A percentile compares a stretch with the other conserved stretches of the same genome.
Evolutionary conservation across 148 eudicot species (phyloP).

Genomic region (Chenopodium quinoa): DNA sequence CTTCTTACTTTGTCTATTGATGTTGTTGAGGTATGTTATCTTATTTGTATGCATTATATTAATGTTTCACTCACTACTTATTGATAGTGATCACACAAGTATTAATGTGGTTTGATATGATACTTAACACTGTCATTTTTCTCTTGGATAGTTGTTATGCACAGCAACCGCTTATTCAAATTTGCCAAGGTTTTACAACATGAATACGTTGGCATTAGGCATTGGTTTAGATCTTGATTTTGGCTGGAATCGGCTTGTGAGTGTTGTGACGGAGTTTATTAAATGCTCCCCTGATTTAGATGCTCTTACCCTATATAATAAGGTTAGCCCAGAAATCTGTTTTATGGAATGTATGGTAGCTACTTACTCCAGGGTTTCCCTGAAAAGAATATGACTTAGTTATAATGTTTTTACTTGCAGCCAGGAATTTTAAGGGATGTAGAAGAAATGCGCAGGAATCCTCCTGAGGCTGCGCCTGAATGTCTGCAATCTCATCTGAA

Average conservation of each 20-base stretch:
- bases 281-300: conserved; percentile 19
- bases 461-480: conserved; percentile 18
- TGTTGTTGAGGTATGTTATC: conserved; percentile 20
- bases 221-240: conserved; percentile 28
- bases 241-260: conserved; percentile 23
- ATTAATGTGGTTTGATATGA: neutral
- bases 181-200: conserved; percentile 25
- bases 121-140: neutral
- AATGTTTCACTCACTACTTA: neutral
- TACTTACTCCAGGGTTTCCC: neutral
- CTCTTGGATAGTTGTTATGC: conserved; percentile 17
- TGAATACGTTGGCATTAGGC: conserved; percentile 25
- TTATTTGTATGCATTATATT: neutral
- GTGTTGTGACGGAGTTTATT: conserved; percentile 25
- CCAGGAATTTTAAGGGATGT: conserved; percentile 11
- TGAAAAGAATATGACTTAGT: neutral
- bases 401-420: conserved; percentile 11
- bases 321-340: conserved; percentile 22
- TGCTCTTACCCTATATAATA: conserved; percentile 17
- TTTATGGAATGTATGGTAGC: neutral
- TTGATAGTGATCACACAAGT: too few relatives aligned
- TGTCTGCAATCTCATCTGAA: conserved; percentile 14
- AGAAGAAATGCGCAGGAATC: conserved; percentile 18
- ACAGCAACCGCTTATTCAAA: neutral
- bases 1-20: conserved; percentile 19